Evolutionary conservation across 2,329 filamentous ascomycete genomes (phyloP), one percentile per base, ranked within the genome.

Genomic region (Aspergillus latus): DNA sequence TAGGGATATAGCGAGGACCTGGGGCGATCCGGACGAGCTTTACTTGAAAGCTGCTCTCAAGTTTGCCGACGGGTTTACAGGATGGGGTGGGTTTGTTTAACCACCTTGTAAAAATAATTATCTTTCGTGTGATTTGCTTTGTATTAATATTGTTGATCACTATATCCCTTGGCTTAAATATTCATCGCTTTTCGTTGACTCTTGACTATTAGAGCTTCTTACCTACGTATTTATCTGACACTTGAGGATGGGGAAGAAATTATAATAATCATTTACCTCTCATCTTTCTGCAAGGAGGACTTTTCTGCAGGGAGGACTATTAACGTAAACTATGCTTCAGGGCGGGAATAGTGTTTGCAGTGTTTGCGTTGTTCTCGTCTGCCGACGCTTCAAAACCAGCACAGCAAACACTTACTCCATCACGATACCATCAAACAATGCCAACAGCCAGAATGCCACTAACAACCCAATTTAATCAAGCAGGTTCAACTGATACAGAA

Each of bases 81-180:
- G 86, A 80, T 71, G 90, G 90, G 68, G 88, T 87, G 15, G 85
- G 9, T 72, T 71, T 61, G 52, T 66, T 28, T 71, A 16, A 56
- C 34, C 3, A 11, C 28, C 21, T n/a, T n/a, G n/a, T n/a, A 7
- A 29, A 21, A 21, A 21, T 21, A 21, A 21, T 21, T 21, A 36
- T 36, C 32, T 36, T 36, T 11, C 21, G 21, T 21, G 21, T 21
- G 21, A 21, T 47, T 47, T 34, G 30, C 32, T 47, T 30, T 42
- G 39, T 36, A 49, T n/a, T 21, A 21, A 34, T 37, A 49, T 37
- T 13, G 10, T n/a, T 21, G 7, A 10, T 42, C 2, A 34, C 30
- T 34, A 34, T 34, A 34, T 34, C 30, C 30, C 30, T 10, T 34
- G 30, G 30, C 9, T 9, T 5, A 34, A 34, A 34, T 10, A 34